Evolutionary conservation across 208 protist species (phyloP).

Genomic region (Phytomonas sp.): DNA sequence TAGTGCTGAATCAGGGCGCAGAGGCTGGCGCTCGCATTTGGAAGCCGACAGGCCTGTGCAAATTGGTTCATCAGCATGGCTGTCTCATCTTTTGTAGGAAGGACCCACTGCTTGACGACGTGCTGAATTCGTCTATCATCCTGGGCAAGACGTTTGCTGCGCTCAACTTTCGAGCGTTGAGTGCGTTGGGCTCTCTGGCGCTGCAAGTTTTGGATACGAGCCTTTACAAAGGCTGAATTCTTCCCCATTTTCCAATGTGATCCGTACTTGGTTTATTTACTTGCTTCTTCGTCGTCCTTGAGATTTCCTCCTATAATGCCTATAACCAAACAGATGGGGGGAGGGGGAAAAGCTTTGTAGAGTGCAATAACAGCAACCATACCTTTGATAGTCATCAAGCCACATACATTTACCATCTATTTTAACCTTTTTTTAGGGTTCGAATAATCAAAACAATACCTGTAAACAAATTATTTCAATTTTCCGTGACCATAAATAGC

Average conservation of each 20-base stretch:
- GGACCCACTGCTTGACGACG: slow-evolving; percentile 25
- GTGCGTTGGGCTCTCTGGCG: slow-evolving; percentile 43
- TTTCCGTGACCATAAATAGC: not conserved
- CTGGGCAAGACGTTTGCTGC: slow-evolving; percentile 45
- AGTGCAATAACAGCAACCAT: not conserved
- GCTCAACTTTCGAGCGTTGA: slow-evolving; percentile 41
- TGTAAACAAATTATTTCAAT: not conserved
- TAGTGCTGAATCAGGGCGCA: slow-evolving; percentile 59
- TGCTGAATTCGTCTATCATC: slow-evolving; percentile 24
- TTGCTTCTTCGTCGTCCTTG: not conserved
- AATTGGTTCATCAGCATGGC: slow-evolving; percentile 67
- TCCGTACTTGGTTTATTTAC: not conserved
- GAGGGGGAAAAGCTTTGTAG: not conserved
- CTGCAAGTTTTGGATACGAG: slow-evolving; percentile 47
- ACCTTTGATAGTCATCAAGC: not conserved
- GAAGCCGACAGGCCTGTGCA: slow-evolving; percentile 65
- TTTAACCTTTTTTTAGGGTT: not conserved
- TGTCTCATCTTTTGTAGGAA: slow-evolving; percentile 33
- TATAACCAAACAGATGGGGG: not conserved
- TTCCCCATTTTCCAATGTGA: slow-evolving; percentile 43
- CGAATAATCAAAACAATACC: not conserved
- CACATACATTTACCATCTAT: not conserved
- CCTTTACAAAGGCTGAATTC: slow-evolving; percentile 41
- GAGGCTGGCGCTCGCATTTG: slow-evolving; percentile 46
- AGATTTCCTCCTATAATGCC: not conserved